Conservation (phyloP, 2,329 filamentous ascomycete species). For the Calonectria pauciramosa region DNA sequence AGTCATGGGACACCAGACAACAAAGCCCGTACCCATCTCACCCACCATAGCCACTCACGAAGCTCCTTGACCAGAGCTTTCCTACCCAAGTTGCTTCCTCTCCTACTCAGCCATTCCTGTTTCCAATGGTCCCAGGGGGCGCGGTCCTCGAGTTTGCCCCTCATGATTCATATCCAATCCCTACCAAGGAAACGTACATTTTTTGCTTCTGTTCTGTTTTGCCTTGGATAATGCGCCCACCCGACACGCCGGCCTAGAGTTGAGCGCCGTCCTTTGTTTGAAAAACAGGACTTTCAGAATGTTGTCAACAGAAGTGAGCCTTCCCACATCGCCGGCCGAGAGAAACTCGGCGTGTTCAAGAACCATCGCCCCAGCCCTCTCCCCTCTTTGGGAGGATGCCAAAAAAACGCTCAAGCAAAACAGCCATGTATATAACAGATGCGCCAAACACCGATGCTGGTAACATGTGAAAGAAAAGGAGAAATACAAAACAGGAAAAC, state of each 20-base stretch:
- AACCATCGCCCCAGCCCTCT: conserved; percentile 19
- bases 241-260: conserved; percentile 25
- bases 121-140: neutral
- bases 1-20: conserved; percentile 1
- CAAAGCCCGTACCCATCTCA: neutral
- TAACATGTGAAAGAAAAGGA: conserved; percentile 45
- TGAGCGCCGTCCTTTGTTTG: conserved; percentile 25
- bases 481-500: conserved; percentile 38
- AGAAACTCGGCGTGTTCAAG: conserved; percentile 18
- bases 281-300: conserved; percentile 26
- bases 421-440: conserved; percentile 41
- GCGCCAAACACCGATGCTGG: conserved; percentile 32
- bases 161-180: conserved; percentile 32
- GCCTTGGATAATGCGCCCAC: conserved; percentile 35
- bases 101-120: neutral
- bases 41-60: neutral
- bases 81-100: neutral
- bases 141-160: neutral
- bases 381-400: conserved; percentile 30
- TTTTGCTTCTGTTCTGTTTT: conserved; percentile 33
- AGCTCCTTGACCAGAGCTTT: neutral
- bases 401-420: conserved; percentile 23
- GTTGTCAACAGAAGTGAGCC: conserved; percentile 24
- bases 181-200: conserved; percentile 29
- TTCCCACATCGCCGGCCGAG: conserved; percentile 20